A percentile compares a stretch with the other conserved stretches of the same genome.
phyloP scores from a whole-genome alignment of 257 asterid species.

The Solanum stenotomum region DNA sequence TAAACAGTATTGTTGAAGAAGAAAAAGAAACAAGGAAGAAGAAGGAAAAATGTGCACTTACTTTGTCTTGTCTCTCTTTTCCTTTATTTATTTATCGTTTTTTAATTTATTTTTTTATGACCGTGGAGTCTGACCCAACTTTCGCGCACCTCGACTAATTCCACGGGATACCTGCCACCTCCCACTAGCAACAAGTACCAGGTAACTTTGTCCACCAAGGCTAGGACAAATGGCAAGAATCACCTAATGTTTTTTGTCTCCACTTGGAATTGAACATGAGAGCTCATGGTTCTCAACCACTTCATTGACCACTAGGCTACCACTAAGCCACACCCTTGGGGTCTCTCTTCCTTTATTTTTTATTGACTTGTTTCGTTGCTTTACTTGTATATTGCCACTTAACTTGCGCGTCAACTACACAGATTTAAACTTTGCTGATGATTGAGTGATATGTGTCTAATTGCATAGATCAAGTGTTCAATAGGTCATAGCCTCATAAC shows the following conservation, averaged over 20 bases:
- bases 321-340: neutral
- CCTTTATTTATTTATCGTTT: neutral
- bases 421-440: neutral
- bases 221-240: neutral
- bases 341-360: neutral
- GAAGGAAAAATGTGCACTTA: neutral
- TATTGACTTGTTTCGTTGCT: neutral
- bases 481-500: neutral
- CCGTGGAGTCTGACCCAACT: neutral
- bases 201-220: neutral
- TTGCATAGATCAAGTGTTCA: neutral
- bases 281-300: too few relatives aligned
- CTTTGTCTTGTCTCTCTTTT: neutral
- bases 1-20: neutral
- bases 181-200: neutral
- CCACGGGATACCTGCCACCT: neutral
- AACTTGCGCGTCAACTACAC: neutral
- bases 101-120: neutral
- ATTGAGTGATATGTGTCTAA: neutral
- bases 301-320: too few relatives aligned
- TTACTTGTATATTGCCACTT: neutral
- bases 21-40: neutral
- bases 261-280: neutral
- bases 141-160: neutral
- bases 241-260: neutral